phyloP scores from a whole-genome alignment of 805 yeast species.

The Peterozyma xylosa region DNA sequence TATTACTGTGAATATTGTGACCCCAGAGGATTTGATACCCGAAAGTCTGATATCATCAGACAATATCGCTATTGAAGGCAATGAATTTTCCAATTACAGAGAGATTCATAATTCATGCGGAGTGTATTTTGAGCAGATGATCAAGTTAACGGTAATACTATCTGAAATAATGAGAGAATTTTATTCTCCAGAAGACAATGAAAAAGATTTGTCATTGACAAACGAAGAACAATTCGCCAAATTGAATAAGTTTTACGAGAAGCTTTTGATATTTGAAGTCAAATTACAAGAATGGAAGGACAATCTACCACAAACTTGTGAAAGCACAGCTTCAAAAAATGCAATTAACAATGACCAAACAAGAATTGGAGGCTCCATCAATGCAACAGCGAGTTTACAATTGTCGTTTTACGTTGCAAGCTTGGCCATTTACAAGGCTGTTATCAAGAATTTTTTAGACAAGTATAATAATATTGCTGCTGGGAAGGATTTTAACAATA shows the following conservation, averaged over 20 bases:
- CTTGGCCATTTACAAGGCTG: conserved; percentile 3
- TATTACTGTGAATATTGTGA: not conserved
- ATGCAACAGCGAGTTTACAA: conserved; percentile 7
- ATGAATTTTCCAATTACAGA: not conserved
- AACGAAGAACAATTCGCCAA: not conserved
- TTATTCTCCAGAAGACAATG: not conserved
- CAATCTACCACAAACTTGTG: not conserved
- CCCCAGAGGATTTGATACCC: not conserved
- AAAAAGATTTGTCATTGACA: not conserved
- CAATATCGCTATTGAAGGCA: not conserved
- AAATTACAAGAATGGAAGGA: conserved; percentile 4
- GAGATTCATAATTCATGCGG: not conserved
- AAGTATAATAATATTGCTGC: not conserved
- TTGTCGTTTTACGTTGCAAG: conserved; percentile 2
- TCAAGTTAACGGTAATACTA: conserved; percentile 5
- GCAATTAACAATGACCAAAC: not conserved
- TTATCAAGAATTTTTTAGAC: conserved; percentile 4
- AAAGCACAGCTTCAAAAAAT: not conserved
- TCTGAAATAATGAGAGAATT: conserved; percentile 1
- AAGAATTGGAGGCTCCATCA: conserved; percentile 1
- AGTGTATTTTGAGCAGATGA: conserved; percentile 5
- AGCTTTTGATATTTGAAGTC: not conserved
- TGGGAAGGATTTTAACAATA: not conserved
- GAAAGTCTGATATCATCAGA: not conserved
- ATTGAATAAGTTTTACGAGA: not conserved